Percentiles rank a stretch among this genome's conserved stretches.
phyloP scores from a whole-genome alignment of 331 rosid genomes.

The Prunus yedoensis region DNA sequence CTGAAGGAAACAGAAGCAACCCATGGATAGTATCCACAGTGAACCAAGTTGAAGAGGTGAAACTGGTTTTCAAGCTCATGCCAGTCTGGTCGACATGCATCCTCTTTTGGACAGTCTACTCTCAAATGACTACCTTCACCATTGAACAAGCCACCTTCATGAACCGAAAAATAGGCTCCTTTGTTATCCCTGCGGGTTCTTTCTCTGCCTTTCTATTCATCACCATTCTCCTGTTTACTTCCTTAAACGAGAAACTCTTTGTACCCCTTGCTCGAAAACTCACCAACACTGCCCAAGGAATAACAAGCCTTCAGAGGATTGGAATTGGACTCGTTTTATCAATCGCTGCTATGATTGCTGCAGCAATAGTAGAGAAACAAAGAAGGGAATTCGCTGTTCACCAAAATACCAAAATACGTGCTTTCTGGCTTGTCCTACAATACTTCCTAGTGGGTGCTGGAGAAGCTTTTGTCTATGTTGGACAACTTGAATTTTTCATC shows the following conservation, averaged over 20 bases:
- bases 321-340: constrained; percentile 87
- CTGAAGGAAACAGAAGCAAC: constrained; percentile 39
- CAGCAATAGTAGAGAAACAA: constrained; percentile 72
- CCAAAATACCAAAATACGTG: constrained; percentile 44
- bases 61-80: constrained; percentile 75
- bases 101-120: constrained; percentile 91
- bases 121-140: constrained; percentile 94
- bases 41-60: constrained; percentile 86
- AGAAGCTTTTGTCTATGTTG: constrained; percentile 91
- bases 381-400: constrained; percentile 45
- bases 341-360: constrained; percentile 58
- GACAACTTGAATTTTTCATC: constrained; percentile 91
- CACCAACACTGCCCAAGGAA: constrained; percentile 72
- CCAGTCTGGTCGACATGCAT: constrained; percentile 97
- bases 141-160: constrained; percentile 93
- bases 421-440: constrained; percentile 95
- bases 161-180: constrained; percentile 59
- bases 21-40: constrained; percentile 76
- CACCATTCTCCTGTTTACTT: constrained; percentile 75
- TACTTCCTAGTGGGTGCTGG: constrained; percentile 92
- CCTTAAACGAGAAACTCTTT: constrained; percentile 71
- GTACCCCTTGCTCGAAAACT: constrained; percentile 75
- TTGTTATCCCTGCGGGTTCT: constrained; percentile 72
- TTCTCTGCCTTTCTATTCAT: constrained; percentile 73
- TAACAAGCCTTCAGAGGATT: constrained; percentile 90